Evolutionary conservation across 305 asterid genomes (phyloP).

Genomic region (Solanum aculeatissimum): DNA sequence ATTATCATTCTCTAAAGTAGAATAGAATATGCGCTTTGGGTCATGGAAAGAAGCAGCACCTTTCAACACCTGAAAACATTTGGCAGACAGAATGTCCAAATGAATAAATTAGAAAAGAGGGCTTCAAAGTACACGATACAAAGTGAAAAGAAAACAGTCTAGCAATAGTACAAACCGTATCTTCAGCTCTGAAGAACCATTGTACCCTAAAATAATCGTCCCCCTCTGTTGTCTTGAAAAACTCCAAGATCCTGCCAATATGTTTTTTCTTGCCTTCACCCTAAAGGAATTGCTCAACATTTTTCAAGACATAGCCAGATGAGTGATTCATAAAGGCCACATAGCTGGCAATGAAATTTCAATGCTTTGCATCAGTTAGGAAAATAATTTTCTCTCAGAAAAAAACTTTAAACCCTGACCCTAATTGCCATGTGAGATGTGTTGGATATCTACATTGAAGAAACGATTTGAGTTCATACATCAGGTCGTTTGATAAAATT

Average conservation of each 20-base stretch:
- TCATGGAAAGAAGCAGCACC: slow-evolving; percentile 50
- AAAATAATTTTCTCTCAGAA: neutral
- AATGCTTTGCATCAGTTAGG: slow-evolving; percentile 2
- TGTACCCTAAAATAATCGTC: slow-evolving; percentile 70
- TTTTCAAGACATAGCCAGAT: slow-evolving; percentile 16
- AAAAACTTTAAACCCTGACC: slow-evolving; percentile 2
- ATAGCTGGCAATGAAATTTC: slow-evolving; percentile 10
- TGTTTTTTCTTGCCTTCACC: slow-evolving; percentile 47
- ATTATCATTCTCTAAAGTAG: slow-evolving; percentile 70
- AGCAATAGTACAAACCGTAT: slow-evolving; percentile 37
- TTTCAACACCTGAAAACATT: slow-evolving; percentile 51
- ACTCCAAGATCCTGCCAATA: slow-evolving; percentile 70
- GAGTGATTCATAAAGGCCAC: slow-evolving; percentile 12
- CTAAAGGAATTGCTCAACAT: slow-evolving; percentile 25
- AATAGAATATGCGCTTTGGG: slow-evolving; percentile 72
- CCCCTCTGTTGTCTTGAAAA: slow-evolving; percentile 58
- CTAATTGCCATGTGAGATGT: neutral
- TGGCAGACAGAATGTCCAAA: neutral
- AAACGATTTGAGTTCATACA: neutral
- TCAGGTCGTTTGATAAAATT: neutral
- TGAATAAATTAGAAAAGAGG: neutral
- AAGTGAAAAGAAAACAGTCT: neutral
- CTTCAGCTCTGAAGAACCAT: slow-evolving; percentile 79
- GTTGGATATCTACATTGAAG: neutral
- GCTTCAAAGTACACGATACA: neutral